These are phyloP conservation scores for Coemansia sp. DNA, from an alignment of 192 early-diverging fungal species.

Conservation along the genomic window DNA sequence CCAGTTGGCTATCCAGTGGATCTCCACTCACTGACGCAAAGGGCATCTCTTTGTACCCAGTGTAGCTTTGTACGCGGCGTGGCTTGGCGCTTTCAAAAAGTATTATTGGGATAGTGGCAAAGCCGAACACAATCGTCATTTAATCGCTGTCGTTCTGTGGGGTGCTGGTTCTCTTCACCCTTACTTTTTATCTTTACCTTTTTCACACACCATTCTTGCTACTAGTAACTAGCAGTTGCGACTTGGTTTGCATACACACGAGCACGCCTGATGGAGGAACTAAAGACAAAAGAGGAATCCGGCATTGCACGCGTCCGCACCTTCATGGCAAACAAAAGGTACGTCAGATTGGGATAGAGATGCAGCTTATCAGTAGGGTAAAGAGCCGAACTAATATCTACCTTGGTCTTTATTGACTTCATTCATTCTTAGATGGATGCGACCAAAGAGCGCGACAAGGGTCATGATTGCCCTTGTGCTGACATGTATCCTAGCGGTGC, in stretches of 20 bases:
- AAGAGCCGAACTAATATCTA: neutral
- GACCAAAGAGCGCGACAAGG: constrained; percentile 6
- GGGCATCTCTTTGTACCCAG: no score
- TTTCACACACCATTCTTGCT: neutral
- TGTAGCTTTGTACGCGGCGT: no score
- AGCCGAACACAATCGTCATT: no score
- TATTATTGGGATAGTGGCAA: no score
- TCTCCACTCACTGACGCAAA: neutral
- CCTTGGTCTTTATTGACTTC: neutral
- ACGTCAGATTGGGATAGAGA: neutral
- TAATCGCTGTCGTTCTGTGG: no score
- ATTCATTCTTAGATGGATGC: neutral
- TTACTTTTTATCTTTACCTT: no score
- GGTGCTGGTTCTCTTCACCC: no score
- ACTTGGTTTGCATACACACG: neutral
- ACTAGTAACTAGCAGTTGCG: neutral
- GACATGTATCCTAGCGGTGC: neutral
- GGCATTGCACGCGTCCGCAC: constrained; percentile 6
- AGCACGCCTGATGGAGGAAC: constrained; percentile 15
- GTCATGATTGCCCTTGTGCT: constrained; percentile 1
- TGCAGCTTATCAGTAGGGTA: no score
- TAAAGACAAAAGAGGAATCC: neutral
- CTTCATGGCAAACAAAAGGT: constrained; percentile 14
- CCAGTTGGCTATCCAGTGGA: neutral
- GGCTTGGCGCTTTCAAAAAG: no score